These are phyloP conservation scores for Cladorrhinum samala DNA, from an alignment of 495 filamentous ascomycete species.

Conservation along the genomic window DNA sequence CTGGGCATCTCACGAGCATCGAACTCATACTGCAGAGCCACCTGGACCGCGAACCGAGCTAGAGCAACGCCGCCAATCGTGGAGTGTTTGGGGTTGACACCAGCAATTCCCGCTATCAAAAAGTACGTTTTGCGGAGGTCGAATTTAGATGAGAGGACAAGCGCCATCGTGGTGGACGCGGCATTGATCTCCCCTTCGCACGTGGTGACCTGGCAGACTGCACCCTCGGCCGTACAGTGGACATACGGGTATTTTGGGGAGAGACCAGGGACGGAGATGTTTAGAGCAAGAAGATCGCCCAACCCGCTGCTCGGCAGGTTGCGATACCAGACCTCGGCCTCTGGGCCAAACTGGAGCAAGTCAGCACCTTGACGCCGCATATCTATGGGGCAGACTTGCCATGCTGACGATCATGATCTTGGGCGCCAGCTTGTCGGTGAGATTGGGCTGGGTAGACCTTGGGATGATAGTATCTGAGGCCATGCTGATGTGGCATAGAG, in stretches of 20 bases:
- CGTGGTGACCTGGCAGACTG: conserved; percentile 57
- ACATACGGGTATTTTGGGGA: conserved; percentile 59
- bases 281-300: conserved; percentile 52
- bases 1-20: conserved; percentile 61
- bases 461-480: neutral
- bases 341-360: conserved; percentile 51
- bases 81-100: conserved; percentile 59
- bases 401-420: conserved; percentile 68
- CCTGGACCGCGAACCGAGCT: conserved; percentile 62
- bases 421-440: conserved; percentile 45
- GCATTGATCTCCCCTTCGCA: conserved; percentile 66
- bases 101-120: conserved; percentile 65
- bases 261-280: conserved; percentile 61
- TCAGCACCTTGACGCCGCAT: neutral
- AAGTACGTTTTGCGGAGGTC: conserved; percentile 64
- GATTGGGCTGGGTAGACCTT: neutral
- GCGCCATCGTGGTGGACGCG: conserved; percentile 52
- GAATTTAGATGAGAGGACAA: conserved; percentile 56
- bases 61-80: conserved; percentile 61
- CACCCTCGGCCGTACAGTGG: conserved; percentile 53
- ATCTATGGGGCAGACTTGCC: conserved; percentile 35
- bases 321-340: conserved; percentile 61
- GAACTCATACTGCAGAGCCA: conserved; percentile 69
- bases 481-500: neutral
- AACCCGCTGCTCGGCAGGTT: conserved; percentile 42